Percentiles rank a stretch among this genome's conserved stretches.
These are phyloP conservation scores for Trypanosoma scelopori DNA, from an alignment of 208 protist genomes.

Conservation along the genomic window DNA sequence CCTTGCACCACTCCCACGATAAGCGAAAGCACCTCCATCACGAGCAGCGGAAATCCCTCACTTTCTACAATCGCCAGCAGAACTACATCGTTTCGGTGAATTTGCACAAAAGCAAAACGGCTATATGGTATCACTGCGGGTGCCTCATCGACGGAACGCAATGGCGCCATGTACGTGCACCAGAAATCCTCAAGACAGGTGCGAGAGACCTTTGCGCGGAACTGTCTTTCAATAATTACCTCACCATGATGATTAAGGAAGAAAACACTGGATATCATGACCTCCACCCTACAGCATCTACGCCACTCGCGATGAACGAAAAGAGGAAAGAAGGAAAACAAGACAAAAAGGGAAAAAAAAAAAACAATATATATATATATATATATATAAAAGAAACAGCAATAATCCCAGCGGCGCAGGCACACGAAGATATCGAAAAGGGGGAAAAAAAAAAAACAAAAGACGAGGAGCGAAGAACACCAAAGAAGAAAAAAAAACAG, in stretches of 20 bases:
- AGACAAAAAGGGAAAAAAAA: conserved; percentile 6
- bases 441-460: background rate
- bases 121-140: conserved; percentile 57
- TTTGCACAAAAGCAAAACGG: conserved; percentile 67
- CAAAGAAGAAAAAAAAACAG: conserved; percentile 19
- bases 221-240: conserved; percentile 90
- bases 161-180: conserved; percentile 48
- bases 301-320: background rate
- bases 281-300: background rate
- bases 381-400: conserved; percentile 1
- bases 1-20: conserved; percentile 61
- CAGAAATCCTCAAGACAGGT: conserved; percentile 75
- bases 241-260: conserved; percentile 74
- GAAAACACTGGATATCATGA: conserved; percentile 76
- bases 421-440: conserved; percentile 13
- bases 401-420: background rate
- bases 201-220: conserved; percentile 66
- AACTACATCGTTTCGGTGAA: conserved; percentile 72
- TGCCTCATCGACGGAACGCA: conserved; percentile 37
- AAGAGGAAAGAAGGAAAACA: conserved; percentile 19
- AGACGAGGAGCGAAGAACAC: background rate
- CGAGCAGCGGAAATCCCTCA: conserved; percentile 76
- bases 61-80: conserved; percentile 55
- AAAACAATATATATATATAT: background rate
- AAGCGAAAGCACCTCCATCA: conserved; percentile 72